Conservation (phyloP, 345 rosid species). For the Pistacia vera region DNA sequence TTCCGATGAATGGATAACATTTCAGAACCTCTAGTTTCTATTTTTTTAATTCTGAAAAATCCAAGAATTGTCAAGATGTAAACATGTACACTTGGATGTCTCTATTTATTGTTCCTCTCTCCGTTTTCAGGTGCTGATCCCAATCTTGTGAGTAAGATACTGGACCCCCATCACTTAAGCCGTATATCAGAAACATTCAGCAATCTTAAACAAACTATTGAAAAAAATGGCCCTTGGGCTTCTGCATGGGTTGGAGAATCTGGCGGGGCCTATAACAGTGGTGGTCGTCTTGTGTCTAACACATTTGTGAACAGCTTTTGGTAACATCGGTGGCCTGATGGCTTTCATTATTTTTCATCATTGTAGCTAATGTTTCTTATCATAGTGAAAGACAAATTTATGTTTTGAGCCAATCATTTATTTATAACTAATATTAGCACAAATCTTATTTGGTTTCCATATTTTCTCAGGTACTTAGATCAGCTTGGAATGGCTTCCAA, state of each 20-base stretch:
- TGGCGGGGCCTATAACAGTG: constrained; percentile 98
- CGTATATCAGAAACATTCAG: constrained; percentile 58
- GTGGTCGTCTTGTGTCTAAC: constrained; percentile 80
- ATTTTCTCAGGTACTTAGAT: constrained; percentile 77
- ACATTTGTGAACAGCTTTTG: constrained; percentile 94
- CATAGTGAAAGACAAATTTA: constrained; percentile 8
- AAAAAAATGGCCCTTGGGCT: constrained; percentile 78
- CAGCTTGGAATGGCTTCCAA: constrained; percentile 97
- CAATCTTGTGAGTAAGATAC: constrained; percentile 64
- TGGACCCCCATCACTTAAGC: constrained; percentile 72
- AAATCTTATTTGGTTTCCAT: background rate
- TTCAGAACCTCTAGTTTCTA: background rate
- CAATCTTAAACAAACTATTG: constrained; percentile 52
- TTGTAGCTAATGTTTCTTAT: background rate
- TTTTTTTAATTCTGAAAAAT: background rate
- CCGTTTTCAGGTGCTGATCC: constrained; percentile 74
- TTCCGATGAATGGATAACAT: background rate
- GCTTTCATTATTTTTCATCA: constrained; percentile 6
- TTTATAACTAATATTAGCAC: background rate
- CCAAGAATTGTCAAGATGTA: background rate
- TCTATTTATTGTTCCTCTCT: background rate
- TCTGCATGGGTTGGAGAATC: constrained; percentile 99
- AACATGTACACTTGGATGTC: background rate
- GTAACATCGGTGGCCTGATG: constrained; percentile 37
- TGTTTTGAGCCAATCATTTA: background rate